Base-by-base conservation (phyloP, 2,329 filamentous ascomycete species). In the Neurospora sp. region DNA sequence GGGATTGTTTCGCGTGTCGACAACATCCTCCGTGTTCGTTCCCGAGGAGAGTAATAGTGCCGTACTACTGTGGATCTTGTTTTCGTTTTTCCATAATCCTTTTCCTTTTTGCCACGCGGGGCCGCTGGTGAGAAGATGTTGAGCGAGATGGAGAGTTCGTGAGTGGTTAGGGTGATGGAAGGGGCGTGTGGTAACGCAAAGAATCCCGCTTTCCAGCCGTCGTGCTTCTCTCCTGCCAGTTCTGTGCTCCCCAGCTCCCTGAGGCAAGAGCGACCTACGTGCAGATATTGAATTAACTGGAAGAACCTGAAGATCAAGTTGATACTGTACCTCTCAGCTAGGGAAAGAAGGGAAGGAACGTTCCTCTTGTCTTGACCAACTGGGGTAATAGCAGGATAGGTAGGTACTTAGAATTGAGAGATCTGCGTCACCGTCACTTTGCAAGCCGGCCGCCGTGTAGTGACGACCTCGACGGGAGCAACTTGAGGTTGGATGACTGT, bases 101-200 rank as follows among this genome's bases (percentile, higher is more conserved):
- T 17, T 17, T 40, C 8, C 28, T n/a, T n/a, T 19, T n/a, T 19
- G 8, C 17, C 17, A n/a, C 17, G 13, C 5, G 4, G 1, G 40
- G 40, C 17, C 40, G n/a, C 17, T 17, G 17, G 40, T n/a, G 86
- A 93, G 79, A 94, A 91, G 91, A 90, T 93, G 86, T 89, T 93
- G 74, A 87, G 85, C 23, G 91, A 93, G 82, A 92, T 92, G 86
- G 87, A 91, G 79, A 93, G 88, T 69, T 91, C 91, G 0, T 96
- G 92, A 92, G 86, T 89, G 2, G 91, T 33, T 33, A 33, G 28
- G 28, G 90, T 1, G 90, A 93, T 76, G 91, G 91, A 39, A 38
- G 38, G 38, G 92, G 71, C 92, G 91, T 0, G 83, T 95, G n/a
- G 92, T 94, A 43, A 87, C 86, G 75, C 91, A 93, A 83, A 86